A percentile compares a stretch with the other conserved stretches of the same genome.
phyloP scores from a whole-genome alignment of 164 flowering plant genomes.

The Cinnamomum micranthum region DNA sequence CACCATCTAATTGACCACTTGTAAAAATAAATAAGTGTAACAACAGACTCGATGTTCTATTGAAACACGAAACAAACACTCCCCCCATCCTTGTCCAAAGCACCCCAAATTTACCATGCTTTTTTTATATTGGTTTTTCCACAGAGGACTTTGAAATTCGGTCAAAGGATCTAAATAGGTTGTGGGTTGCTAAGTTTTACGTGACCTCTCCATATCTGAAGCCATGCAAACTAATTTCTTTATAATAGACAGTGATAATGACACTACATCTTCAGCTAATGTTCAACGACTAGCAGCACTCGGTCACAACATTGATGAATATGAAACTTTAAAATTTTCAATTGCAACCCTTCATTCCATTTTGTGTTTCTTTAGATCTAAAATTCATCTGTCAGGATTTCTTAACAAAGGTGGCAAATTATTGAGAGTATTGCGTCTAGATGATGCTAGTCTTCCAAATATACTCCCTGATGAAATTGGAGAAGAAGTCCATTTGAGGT shows the following conservation, averaged over 20 bases:
- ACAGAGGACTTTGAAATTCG: no score
- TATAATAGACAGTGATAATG: background rate
- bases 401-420: background rate
- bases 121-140: no score
- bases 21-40: no score
- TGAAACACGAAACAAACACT: no score
- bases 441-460: no score
- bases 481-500: conserved; percentile 24
- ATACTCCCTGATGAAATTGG: conserved; percentile 10
- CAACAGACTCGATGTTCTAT: no score
- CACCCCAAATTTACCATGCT: no score
- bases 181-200: background rate
- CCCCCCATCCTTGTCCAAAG: no score
- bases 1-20: no score
- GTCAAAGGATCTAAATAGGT: no score
- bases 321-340: background rate
- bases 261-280: background rate
- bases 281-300: conserved; percentile 7
- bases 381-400: background rate
- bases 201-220: conserved; percentile 5
- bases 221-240: conserved; percentile 5
- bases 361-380: background rate
- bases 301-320: background rate
- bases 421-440: conserved; percentile 8
- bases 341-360: conserved; percentile 2